Conservation (phyloP, 768 basidiomycete genomes). For the Boletus reticuloceps region DNA sequence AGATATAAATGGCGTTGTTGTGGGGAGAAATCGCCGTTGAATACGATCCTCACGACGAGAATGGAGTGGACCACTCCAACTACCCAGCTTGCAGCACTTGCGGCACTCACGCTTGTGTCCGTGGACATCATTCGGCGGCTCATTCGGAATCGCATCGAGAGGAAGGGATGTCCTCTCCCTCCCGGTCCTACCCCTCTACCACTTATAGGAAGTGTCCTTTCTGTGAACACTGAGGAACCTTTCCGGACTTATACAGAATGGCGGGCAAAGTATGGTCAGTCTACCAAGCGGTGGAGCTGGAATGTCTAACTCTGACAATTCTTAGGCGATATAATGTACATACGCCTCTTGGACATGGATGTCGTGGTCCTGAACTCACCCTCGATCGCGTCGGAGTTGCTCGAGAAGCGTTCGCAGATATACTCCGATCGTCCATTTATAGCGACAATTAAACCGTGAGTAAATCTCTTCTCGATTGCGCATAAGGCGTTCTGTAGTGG, state of each 20-base stretch:
- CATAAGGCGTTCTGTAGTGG: too few species aligned
- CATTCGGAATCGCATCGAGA: neutral
- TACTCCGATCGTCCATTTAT: neutral
- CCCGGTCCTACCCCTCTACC: neutral
- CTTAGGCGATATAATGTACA: neutral
- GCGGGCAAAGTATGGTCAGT: neutral
- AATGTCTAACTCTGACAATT: neutral
- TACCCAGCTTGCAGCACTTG: neutral
- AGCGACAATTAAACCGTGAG: neutral
- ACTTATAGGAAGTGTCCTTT: neutral
- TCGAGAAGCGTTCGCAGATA: neutral
- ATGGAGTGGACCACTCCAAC: neutral
- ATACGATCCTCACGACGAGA: too few species aligned
- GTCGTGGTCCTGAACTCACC: neutral
- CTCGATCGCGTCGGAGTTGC: neutral
- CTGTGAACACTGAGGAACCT: neutral
- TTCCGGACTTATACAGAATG: neutral
- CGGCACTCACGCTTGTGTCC: neutral
- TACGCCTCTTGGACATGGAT: neutral
- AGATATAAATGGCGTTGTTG: too few species aligned
- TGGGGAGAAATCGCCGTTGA: too few species aligned
- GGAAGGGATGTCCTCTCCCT: neutral
- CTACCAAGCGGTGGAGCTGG: neutral
- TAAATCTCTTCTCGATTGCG: too few species aligned
- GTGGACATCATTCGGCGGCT: neutral